Conservation (phyloP, 768 basidiomycete genomes). For the Multifurca ochricompacta region DNA sequence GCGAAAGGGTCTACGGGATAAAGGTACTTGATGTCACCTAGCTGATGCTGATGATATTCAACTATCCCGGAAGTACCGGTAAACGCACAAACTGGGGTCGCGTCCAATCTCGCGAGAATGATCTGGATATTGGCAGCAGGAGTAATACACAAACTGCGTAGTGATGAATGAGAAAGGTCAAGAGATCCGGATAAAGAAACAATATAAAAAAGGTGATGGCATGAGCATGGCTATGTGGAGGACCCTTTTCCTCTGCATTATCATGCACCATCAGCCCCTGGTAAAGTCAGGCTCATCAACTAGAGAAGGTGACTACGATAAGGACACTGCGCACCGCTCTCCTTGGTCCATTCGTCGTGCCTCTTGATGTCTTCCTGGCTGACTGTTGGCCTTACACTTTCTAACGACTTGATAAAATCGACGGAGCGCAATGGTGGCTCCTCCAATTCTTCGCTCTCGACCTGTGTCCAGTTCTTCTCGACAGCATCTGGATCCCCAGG, state of each 20-base stretch:
- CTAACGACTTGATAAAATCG: constrained; percentile 79
- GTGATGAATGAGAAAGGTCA: background rate
- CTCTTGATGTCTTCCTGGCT: constrained; percentile 78
- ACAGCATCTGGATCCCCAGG: constrained; percentile 80
- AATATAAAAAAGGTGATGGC: constrained; percentile 9
- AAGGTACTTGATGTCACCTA: too few species aligned
- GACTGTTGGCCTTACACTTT: constrained; percentile 79
- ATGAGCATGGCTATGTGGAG: background rate
- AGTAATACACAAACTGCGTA: constrained; percentile 10
- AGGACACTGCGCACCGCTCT: constrained; percentile 50
- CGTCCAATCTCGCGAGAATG: background rate
- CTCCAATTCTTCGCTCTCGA: constrained; percentile 81
- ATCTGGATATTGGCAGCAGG: constrained; percentile 4
- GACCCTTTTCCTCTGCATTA: background rate
- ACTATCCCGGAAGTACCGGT: background rate
- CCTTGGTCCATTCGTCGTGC: constrained; percentile 79
- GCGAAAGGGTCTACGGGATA: background rate
- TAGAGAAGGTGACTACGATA: background rate
- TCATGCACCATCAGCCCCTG: constrained; percentile 20
- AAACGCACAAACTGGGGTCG: background rate
- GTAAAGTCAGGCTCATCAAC: background rate
- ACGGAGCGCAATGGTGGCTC: constrained; percentile 74
- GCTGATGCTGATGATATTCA: background rate
- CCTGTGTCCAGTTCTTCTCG: constrained; percentile 85
- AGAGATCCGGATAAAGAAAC: background rate